Base-by-base conservation (phyloP, 2,329 filamentous ascomycete species). In the Phaeosphaeria sp. region DNA sequence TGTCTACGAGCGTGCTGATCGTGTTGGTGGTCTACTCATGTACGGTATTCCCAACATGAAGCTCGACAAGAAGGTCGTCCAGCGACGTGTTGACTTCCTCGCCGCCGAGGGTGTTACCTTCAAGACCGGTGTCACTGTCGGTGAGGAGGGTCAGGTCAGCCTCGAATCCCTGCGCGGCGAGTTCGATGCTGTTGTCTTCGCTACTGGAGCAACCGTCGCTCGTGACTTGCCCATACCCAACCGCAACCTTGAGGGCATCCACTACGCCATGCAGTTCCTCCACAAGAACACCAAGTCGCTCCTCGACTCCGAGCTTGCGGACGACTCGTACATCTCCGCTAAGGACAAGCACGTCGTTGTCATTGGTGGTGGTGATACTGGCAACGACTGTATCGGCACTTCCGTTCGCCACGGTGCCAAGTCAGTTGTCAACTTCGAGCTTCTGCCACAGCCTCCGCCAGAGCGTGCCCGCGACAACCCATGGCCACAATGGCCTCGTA, bases 1-100 rank as follows among this genome's bases (percentile, higher is more conserved):
- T 13, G 87, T 98, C 18, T 97, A 95, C 74, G 94, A 98, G 84
- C 92, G 94, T 64, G 88, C 93, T 59, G 94, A 98, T 75, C 92
- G 94, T 65, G 83, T 90, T 56, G 94, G 94, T 80, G 94, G 94
- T 78, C 84, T 98, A 54, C 87, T 98, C 72, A 97, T 97, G 94
- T 97, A 98, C 75, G 94, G 94, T 67, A 98, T 98, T 67, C 94
- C 94, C 66, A 98, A 98, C 84, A 98, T 98, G 94, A 98, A 98
- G 84, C 90, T 98, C 43, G 94, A 98, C 83, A 98, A 98, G 86
- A 92, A 92, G 75, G 89, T 97, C 63, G 94, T 98, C 59, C 94
- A 97, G 84, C 91, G 94, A 51, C 91, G 94, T 77, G 93, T 95
- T 49, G 92, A 97, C 79, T 93, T 98, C 79, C 94, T 97, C 91